Conservation (phyloP, 2,329 filamentous ascomycete genomes). For the Calonectria montana region DNA sequence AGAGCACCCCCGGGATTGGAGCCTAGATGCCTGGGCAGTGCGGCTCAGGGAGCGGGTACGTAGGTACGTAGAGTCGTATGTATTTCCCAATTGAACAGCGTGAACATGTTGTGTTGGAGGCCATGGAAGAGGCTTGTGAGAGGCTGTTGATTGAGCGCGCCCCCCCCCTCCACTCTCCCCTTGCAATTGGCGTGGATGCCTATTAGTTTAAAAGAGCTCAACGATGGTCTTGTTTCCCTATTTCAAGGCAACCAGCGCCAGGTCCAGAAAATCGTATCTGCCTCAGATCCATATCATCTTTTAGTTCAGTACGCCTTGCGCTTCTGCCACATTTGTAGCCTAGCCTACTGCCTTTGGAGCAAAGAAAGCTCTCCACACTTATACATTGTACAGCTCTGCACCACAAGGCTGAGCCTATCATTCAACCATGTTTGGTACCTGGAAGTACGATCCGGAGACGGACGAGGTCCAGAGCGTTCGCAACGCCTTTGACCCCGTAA, state of each 20-base stretch:
- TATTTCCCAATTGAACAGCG: neutral
- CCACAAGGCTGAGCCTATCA: constrained; percentile 7
- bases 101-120: neutral
- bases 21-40: constrained; percentile 38
- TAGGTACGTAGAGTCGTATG: constrained; percentile 17
- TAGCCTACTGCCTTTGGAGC: neutral
- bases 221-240: neutral
- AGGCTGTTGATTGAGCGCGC: neutral
- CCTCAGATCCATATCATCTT: neutral
- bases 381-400: constrained; percentile 5
- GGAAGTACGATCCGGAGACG: constrained; percentile 53
- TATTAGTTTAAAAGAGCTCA: constrained; percentile 19
- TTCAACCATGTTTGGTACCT: constrained; percentile 50
- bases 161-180: neutral
- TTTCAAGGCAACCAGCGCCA: constrained; percentile 16
- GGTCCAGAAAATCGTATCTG: neutral
- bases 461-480: constrained; percentile 52
- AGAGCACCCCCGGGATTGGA: constrained; percentile 37
- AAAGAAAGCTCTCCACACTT: constrained; percentile 16
- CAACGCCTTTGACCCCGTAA: constrained; percentile 50
- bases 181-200: constrained; percentile 13
- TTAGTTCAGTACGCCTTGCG: constrained; percentile 2
- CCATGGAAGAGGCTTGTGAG: constrained; percentile 17
- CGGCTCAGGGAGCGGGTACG: constrained; percentile 37
- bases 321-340: neutral